Evolutionary conservation across 176 grass and related monocot genomes (phyloP).

Genomic region (Carex pumila): DNA sequence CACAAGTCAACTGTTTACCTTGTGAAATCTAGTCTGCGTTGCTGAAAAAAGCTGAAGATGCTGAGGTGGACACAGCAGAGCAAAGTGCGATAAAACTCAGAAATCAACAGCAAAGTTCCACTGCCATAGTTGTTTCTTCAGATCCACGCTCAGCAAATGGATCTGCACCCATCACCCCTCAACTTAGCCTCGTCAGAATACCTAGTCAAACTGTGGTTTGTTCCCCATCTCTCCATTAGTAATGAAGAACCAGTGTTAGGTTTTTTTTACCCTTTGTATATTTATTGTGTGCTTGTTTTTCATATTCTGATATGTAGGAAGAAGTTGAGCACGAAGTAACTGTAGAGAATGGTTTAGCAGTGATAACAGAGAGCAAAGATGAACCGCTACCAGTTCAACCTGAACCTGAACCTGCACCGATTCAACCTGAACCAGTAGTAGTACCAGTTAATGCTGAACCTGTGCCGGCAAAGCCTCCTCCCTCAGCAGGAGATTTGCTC

Average conservation of each 20-base stretch:
- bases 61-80: slow-evolving; percentile 95
- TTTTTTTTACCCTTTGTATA: background rate
- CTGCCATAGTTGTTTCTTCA: slow-evolving; percentile 64
- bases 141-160: slow-evolving; percentile 64
- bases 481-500: slow-evolving; percentile 65
- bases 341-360: slow-evolving; percentile 57
- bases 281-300: slow-evolving; percentile 7
- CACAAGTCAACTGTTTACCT: slow-evolving; percentile 8
- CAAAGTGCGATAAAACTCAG: slow-evolving; percentile 97
- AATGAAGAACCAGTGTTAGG: slow-evolving; percentile 11
- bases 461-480: slow-evolving; percentile 27
- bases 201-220: slow-evolving; percentile 70
- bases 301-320: slow-evolving; percentile 52
- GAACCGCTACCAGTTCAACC: slow-evolving; percentile 14
- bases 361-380: slow-evolving; percentile 37
- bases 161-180: slow-evolving; percentile 49
- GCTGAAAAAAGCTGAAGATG: slow-evolving; percentile 95
- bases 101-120: slow-evolving; percentile 90
- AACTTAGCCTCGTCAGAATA: slow-evolving; percentile 86
- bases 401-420: background rate
- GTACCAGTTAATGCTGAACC: slow-evolving; percentile 18
- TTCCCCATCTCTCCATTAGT: slow-evolving; percentile 18
- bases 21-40: slow-evolving; percentile 80
- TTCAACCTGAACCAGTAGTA: background rate
- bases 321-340: slow-evolving; percentile 46